These are phyloP conservation scores for Podospora didyma DNA, from an alignment of 495 filamentous ascomycete genomes.

Conservation along the genomic window DNA sequence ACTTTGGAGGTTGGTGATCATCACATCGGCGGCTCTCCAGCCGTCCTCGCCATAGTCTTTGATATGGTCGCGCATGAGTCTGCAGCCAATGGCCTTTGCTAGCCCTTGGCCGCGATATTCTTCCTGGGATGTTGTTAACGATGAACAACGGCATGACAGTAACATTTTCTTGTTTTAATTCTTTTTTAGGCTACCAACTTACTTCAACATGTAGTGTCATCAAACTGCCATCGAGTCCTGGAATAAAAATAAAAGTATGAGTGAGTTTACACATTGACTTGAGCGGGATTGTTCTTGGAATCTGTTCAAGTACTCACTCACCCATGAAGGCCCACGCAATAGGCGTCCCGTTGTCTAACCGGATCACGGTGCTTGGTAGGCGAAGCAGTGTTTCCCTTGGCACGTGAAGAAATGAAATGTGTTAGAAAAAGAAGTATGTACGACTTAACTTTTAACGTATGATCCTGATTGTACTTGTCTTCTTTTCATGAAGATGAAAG, in stretches of 20 bases:
- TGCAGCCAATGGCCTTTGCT: conserved; percentile 39
- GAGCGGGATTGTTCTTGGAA: too few species aligned
- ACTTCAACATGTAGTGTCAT: conserved; percentile 35
- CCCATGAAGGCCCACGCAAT: conserved; percentile 44
- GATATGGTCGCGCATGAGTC: conserved; percentile 36
- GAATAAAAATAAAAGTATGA: background rate
- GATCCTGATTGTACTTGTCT: too few species aligned
- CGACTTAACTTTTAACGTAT: background rate
- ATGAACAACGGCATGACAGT: background rate
- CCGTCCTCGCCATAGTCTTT: conserved; percentile 34
- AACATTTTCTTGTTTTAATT: background rate
- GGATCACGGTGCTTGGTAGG: conserved; percentile 32
- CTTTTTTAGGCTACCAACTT: background rate
- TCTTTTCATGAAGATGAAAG: too few species aligned
- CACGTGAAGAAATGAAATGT: background rate
- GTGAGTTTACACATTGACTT: background rate
- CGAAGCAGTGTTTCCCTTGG: conserved; percentile 31
- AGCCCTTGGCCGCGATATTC: conserved; percentile 39
- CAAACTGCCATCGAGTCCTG: conserved; percentile 31
- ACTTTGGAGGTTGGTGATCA: conserved; percentile 34
- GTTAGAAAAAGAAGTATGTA: background rate
- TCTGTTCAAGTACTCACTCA: conserved; percentile 3
- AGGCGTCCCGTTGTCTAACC: conserved; percentile 30
- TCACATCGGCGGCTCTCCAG: conserved; percentile 41
- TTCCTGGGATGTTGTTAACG: conserved; percentile 22